A percentile compares a stretch with the other conserved stretches of the same genome.
These are phyloP conservation scores for Sarocladiaceae sp. DNA, from an alignment of 2,329 filamentous ascomycete species.

Conservation along the genomic window DNA sequence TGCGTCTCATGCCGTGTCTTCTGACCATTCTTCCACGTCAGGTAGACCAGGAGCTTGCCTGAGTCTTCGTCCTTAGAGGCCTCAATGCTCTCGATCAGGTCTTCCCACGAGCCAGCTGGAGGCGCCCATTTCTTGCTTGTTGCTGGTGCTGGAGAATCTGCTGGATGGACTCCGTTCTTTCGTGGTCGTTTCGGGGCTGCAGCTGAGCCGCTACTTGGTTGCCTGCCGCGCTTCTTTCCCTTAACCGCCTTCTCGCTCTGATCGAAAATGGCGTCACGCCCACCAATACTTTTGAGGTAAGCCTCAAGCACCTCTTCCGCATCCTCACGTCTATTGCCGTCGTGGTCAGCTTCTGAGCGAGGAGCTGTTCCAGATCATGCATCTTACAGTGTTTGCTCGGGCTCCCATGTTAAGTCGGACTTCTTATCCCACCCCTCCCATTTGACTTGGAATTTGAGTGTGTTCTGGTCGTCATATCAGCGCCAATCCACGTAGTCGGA, in stretches of 20 bases:
- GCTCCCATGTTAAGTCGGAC: constrained; percentile 73
- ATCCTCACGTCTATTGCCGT: constrained; percentile 35
- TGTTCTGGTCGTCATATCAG: constrained; percentile 31
- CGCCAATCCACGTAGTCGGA: too few species aligned
- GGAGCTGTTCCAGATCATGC: neutral
- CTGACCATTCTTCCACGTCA: constrained; percentile 69
- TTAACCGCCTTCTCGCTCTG: constrained; percentile 45
- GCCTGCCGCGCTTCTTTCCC: constrained; percentile 55
- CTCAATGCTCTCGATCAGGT: constrained; percentile 65
- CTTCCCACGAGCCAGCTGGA: constrained; percentile 73
- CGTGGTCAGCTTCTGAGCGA: neutral
- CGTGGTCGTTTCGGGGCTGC: constrained; percentile 41
- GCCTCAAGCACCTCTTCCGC: constrained; percentile 57
- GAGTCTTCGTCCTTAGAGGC: constrained; percentile 63
- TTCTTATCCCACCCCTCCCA: constrained; percentile 75
- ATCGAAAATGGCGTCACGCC: constrained; percentile 51
- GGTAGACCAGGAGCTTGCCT: constrained; percentile 59
- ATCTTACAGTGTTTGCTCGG: constrained; percentile 59
- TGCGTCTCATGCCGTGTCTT: constrained; percentile 70
- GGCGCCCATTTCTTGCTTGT: constrained; percentile 53
- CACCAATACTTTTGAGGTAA: constrained; percentile 62
- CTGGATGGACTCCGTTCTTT: constrained; percentile 46
- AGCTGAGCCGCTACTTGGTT: constrained; percentile 32
- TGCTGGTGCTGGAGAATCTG: constrained; percentile 42
- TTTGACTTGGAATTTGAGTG: constrained; percentile 65